These are phyloP conservation scores for Colletotrichum phormii DNA, from an alignment of 2,329 filamentous ascomycete species.

Conservation along the genomic window DNA sequence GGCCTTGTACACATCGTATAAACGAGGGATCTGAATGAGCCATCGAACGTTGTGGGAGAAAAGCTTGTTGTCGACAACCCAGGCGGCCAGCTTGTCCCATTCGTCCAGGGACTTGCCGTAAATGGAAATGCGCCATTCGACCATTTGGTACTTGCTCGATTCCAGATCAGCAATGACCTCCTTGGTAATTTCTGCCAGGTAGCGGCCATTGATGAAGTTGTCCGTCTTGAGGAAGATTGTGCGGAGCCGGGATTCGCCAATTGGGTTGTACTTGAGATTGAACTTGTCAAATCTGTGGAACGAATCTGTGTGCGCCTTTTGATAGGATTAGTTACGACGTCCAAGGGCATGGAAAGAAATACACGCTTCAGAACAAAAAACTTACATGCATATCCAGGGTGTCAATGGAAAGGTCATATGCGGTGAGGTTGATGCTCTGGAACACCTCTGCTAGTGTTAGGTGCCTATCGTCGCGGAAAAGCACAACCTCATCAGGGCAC, in stretches of 20 bases:
- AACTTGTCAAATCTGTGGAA: conserved; percentile 99
- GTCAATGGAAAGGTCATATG: conserved; percentile 97
- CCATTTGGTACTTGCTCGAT: conserved; percentile 99
- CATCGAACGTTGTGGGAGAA: conserved; percentile 98
- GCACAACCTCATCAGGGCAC: conserved; percentile 90
- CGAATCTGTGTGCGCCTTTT: conserved; percentile 90
- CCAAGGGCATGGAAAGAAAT: background rate
- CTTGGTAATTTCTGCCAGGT: conserved; percentile 96
- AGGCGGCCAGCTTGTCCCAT: conserved; percentile 97
- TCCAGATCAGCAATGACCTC: conserved; percentile 98
- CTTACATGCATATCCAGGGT: conserved; percentile 97
- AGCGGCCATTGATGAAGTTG: conserved; percentile 95
- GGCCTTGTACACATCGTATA: conserved; percentile 96
- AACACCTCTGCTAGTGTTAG: conserved; percentile 94
- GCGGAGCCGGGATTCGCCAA: conserved; percentile 92
- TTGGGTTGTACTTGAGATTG: conserved; percentile 98
- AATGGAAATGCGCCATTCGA: conserved; percentile 98
- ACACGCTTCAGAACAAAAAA: conserved; percentile 38
- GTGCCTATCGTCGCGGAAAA: conserved; percentile 92
- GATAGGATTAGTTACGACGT: background rate
- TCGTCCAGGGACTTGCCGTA: conserved; percentile 93
- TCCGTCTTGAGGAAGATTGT: conserved; percentile 99
- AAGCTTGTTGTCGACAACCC: conserved; percentile 98
- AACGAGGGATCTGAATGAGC: conserved; percentile 93
- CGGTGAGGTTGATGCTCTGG: conserved; percentile 95